Conservation (phyloP, 148 eudicot species). For the Fagopyrum esculentum region DNA sequence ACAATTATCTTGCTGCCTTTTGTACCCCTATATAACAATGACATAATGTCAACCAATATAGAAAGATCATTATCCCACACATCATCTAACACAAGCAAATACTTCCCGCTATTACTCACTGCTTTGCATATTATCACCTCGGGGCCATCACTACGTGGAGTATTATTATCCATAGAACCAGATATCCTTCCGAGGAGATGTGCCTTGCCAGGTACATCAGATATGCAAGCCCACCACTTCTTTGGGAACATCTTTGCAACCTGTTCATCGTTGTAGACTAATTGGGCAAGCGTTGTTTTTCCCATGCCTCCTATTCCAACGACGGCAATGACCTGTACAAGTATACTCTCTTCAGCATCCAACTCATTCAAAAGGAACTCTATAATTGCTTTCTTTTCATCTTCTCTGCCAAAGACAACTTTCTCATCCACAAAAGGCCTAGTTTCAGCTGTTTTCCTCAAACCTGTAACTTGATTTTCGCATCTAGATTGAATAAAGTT, state of each 20-base stretch:
- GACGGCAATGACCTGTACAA: too few relatives aligned
- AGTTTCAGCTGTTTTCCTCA: not conserved
- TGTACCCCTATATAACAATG: not conserved
- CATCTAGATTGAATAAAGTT: not conserved
- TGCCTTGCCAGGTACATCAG: slow-evolving; percentile 6
- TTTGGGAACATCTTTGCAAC: not conserved
- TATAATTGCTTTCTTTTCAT: not conserved
- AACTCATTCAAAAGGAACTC: not conserved
- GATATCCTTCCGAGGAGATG: not conserved
- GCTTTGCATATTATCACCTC: not conserved
- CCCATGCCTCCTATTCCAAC: too few relatives aligned
- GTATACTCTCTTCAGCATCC: too few relatives aligned
- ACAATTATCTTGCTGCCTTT: not conserved
- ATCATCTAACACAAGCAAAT: slow-evolving; percentile 18
- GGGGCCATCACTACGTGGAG: not conserved
- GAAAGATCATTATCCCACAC: slow-evolving; percentile 14
- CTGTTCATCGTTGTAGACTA: not conserved
- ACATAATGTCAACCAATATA: slow-evolving; percentile 2
- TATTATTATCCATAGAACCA: not conserved
- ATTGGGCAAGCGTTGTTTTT: too few relatives aligned
- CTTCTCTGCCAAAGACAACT: slow-evolving; percentile 13
- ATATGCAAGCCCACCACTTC: slow-evolving; percentile 24
- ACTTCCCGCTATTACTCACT: not conserved
- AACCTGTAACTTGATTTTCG: not conserved
- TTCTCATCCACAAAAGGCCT: not conserved